Evolutionary conservation across 2,329 filamentous ascomycete genomes (phyloP).

Genomic region (Huntiella savannae): DNA sequence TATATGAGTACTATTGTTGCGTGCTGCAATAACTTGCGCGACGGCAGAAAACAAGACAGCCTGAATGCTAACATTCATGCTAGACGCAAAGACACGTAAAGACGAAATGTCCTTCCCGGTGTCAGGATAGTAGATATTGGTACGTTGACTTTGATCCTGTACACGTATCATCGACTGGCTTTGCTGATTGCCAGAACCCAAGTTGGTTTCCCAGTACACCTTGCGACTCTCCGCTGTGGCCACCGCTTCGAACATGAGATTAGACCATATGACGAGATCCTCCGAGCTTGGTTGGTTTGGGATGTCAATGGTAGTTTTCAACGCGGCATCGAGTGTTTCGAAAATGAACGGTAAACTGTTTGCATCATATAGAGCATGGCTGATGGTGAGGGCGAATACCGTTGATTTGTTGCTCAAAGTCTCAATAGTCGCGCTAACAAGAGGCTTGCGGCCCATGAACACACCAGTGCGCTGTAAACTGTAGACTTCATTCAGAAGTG

Average conservation of each 20-base stretch:
- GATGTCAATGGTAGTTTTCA: constrained; percentile 12
- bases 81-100: constrained; percentile 20
- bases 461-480: not conserved
- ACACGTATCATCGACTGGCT: constrained; percentile 14
- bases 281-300: constrained; percentile 9
- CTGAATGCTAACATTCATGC: constrained; percentile 44
- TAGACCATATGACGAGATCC: constrained; percentile 15
- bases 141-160: too few species aligned
- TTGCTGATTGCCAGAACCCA: constrained; percentile 14
- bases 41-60: constrained; percentile 57
- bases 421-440: constrained; percentile 7
- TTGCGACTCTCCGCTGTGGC: constrained; percentile 12
- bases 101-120: constrained; percentile 17
- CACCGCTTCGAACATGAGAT: constrained; percentile 11
- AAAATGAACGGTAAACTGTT: constrained; percentile 45
- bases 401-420: constrained; percentile 6
- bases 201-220: constrained; percentile 25
- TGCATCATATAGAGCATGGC: constrained; percentile 79
- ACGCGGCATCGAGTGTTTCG: constrained; percentile 10
- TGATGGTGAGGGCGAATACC: constrained; percentile 39
- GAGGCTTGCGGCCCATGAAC: not conserved
- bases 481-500: not conserved
- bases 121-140: constrained; percentile 23
- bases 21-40: constrained; percentile 26
- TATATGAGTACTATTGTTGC: constrained; percentile 17